phyloP scores from a whole-genome alignment of 139 green algal genomes.

The Chlorella sp. region DNA sequence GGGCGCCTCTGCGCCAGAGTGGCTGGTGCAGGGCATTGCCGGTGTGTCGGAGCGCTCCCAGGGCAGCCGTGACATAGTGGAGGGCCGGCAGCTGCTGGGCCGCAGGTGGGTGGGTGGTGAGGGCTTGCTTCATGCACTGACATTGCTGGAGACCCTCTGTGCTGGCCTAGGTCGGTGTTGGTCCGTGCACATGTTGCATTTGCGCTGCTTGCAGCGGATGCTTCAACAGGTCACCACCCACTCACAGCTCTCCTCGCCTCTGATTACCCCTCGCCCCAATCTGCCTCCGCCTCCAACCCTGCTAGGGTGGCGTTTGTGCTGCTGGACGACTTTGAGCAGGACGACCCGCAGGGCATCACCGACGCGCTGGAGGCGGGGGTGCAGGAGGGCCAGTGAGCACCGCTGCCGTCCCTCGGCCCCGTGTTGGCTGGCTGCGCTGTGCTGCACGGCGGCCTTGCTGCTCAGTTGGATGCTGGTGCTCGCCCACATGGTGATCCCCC shows the following conservation, averaged over 20 bases:
- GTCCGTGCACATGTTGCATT: too few species aligned
- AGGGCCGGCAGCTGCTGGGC: slow-evolving; percentile 32
- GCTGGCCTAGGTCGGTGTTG: too few species aligned
- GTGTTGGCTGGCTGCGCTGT: not conserved
- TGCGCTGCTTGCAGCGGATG: too few species aligned
- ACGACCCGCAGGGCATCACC: slow-evolving; percentile 8
- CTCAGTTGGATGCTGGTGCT: not conserved
- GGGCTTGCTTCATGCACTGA: too few species aligned
- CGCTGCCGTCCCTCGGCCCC: too few species aligned
- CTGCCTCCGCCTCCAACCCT: too few species aligned
- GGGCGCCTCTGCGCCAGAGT: not conserved
- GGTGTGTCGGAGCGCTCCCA: slow-evolving; percentile 10
- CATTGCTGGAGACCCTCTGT: too few species aligned
- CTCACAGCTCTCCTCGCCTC: too few species aligned
- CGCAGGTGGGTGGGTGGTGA: slow-evolving; percentile 8
- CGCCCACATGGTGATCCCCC: not conserved
- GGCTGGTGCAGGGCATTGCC: slow-evolving; percentile 19
- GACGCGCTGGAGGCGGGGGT: slow-evolving; percentile 42
- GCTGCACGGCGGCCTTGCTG: not conserved
- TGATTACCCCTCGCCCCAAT: too few species aligned
- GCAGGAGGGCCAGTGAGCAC: slow-evolving; percentile 43
- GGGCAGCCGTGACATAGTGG: not conserved
- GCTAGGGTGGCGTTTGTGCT: slow-evolving; percentile 54
- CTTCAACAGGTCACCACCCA: too few species aligned
- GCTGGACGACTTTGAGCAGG: slow-evolving; percentile 53